Base-by-base conservation (phyloP, 768 basidiomycete species). In the Boletus fagicola region DNA sequence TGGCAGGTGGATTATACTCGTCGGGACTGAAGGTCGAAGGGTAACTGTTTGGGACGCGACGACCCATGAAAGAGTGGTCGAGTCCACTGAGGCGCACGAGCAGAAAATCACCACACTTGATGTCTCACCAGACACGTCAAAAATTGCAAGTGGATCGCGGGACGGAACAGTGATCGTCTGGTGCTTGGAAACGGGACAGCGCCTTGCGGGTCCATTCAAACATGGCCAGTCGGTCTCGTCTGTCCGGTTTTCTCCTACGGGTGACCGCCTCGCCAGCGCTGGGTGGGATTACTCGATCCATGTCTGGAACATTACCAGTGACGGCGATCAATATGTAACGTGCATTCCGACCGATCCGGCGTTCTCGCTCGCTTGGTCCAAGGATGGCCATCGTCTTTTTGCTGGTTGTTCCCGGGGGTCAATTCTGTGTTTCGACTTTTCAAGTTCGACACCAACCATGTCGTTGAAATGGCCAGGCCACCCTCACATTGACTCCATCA, bases 151-250 rank as follows among this genome's bases (percentile, higher is more conserved):
- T 51, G 67, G 65, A 11, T 65, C 65, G 15, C 53, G 13, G 3
- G 67, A 68, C 11, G 63, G 66, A 47, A 26, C 39, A 7, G 61
- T 70, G 16, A 40, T 61, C 24, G 16, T 70, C 22, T 68, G 67
- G 67, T 54, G 38, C 46, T 43, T 68, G 57, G 44, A 56, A 48
- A 65, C 68, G 0, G 63, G 58, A 0, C 11, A 48, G 9, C 57
- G 28, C n/a, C 40, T 68, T 2, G 54, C 57, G 0, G 63, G 59
- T 26, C 67, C 67, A 2, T 57, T 67, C 30, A 57, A 59, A n/a
- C 66, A 59, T 10, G 43, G 43, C 24, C 22, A 20, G 11, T 44
- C 43, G 0, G 22, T 68, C 20, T 50, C 28, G 45, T 65, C 63
- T 18, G 38, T 68, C 38, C 46, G 44, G 12, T 70, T 69, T 58